Evolutionary conservation across 1,284 basidiomycete genomes (phyloP).

Genomic region (Sporisorium iseilematis-ciliati): DNA sequence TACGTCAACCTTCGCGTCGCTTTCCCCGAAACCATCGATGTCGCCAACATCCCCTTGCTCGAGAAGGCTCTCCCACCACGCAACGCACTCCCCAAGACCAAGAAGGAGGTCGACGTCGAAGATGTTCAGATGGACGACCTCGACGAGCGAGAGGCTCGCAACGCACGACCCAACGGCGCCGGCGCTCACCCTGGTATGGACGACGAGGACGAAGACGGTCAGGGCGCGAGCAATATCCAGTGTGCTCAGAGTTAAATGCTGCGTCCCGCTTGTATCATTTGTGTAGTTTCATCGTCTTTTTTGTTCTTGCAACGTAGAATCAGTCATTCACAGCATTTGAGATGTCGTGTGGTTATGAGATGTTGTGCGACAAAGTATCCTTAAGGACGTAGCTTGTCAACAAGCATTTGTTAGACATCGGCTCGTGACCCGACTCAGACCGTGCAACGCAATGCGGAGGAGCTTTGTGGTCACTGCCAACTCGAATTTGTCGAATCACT

Average conservation of each 20-base stretch:
- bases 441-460: too few relatives aligned
- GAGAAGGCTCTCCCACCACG: conserved; percentile 90
- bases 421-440: too few relatives aligned
- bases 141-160: conserved; percentile 79
- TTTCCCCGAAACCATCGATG: conserved; percentile 88
- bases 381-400: too few relatives aligned
- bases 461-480: too few relatives aligned
- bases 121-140: conserved; percentile 88
- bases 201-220: conserved; percentile 77
- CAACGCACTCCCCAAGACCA: conserved; percentile 77
- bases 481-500: too few relatives aligned
- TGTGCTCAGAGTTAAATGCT: conserved; percentile 58
- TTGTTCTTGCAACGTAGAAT: conserved; percentile 21
- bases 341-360: neutral
- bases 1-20: conserved; percentile 87
- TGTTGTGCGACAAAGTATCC: neutral
- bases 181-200: conserved; percentile 76
- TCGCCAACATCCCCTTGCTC: conserved; percentile 79
- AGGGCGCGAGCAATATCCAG: conserved; percentile 50
- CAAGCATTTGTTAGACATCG: too few relatives aligned
- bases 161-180: conserved; percentile 66
- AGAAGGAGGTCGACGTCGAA: conserved; percentile 79
- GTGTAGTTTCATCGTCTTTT: neutral
- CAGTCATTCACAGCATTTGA: neutral
- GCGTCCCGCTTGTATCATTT: neutral